Percentiles rank a stretch among this genome's conserved stretches.
phyloP scores from a whole-genome alignment of 257 asterid species.

The Ligustrum vulgare region DNA sequence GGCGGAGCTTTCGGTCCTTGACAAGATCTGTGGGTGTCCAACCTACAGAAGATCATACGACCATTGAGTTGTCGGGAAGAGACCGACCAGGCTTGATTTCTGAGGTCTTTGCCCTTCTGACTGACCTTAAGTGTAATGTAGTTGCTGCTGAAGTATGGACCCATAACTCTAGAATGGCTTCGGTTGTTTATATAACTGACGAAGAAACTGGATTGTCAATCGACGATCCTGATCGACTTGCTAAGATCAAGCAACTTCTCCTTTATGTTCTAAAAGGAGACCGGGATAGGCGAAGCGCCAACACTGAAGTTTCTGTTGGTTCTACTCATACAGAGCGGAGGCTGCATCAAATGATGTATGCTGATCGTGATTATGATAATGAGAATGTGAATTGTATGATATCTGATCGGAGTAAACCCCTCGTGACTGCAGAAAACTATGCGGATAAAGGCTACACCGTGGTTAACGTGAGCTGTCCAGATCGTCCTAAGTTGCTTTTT shows the following conservation, averaged over 20 bases:
- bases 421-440: conserved; percentile 43
- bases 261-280: conserved; percentile 61
- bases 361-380: conserved; percentile 48
- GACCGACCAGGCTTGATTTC: conserved; percentile 91
- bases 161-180: conserved; percentile 85
- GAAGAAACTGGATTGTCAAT: conserved; percentile 54
- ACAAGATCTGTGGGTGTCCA: conserved; percentile 69
- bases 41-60: conserved; percentile 57
- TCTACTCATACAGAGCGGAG: conserved; percentile 74
- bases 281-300: conserved; percentile 63
- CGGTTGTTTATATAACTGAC: conserved; percentile 75
- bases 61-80: conserved; percentile 72
- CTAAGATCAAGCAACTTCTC: conserved; percentile 65
- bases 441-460: conserved; percentile 43
- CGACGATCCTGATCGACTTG: conserved; percentile 58
- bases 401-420: conserved; percentile 33
- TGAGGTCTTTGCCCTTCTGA: conserved; percentile 74
- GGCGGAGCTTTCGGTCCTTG: conserved; percentile 49
- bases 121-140: conserved; percentile 71
- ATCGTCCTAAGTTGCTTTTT: conserved; percentile 58
- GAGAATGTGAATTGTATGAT: conserved; percentile 12
- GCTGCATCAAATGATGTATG: conserved; percentile 86
- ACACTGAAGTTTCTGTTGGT: conserved; percentile 67
- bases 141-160: conserved; percentile 96
- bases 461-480: conserved; percentile 44